phyloP scores from a whole-genome alignment of 305 asterid species.

The Fraxinus greggii region DNA sequence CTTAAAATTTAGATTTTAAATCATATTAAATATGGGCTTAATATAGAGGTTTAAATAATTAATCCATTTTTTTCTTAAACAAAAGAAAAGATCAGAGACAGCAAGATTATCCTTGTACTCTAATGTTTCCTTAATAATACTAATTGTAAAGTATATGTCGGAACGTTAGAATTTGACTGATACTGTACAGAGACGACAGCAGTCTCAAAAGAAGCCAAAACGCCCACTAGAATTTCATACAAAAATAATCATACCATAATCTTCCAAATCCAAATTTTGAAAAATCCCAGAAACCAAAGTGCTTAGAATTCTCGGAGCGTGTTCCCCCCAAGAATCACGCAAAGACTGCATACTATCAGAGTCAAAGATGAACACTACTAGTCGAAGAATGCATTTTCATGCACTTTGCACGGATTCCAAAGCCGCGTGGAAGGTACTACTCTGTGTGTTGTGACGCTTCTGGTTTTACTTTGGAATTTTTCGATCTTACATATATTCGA shows the following conservation, averaged over 20 bases:
- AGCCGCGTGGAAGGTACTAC: conserved; percentile 24
- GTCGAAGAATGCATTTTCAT: conserved; percentile 22
- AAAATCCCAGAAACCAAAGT: conserved; percentile 29
- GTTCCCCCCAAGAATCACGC: conserved; percentile 51
- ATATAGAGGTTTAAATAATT: not conserved
- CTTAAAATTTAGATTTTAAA: no score
- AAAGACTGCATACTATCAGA: conserved; percentile 27
- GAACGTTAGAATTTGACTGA: conserved; percentile 1
- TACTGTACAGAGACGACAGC: conserved; percentile 27
- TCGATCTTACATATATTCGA: not conserved
- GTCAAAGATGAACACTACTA: conserved; percentile 31
- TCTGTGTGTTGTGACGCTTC: not conserved
- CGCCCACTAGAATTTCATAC: conserved; percentile 30
- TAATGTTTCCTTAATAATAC: conserved; percentile 47
- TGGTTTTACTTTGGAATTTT: not conserved
- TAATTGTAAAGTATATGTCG: conserved; percentile 19
- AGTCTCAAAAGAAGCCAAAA: conserved; percentile 45
- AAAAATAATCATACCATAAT: conserved; percentile 12
- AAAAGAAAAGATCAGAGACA: not conserved
- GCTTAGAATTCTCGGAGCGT: conserved; percentile 31
- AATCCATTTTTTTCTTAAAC: not conserved
- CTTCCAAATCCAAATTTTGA: conserved; percentile 28
- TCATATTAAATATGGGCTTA: not conserved
- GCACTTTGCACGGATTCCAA: conserved; percentile 24
- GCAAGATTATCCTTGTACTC: not conserved